A percentile compares a stretch with the other conserved stretches of the same genome.
Conservation (phyloP, 495 filamentous ascomycete genomes). For the Aspergillus ostianus region DNA sequence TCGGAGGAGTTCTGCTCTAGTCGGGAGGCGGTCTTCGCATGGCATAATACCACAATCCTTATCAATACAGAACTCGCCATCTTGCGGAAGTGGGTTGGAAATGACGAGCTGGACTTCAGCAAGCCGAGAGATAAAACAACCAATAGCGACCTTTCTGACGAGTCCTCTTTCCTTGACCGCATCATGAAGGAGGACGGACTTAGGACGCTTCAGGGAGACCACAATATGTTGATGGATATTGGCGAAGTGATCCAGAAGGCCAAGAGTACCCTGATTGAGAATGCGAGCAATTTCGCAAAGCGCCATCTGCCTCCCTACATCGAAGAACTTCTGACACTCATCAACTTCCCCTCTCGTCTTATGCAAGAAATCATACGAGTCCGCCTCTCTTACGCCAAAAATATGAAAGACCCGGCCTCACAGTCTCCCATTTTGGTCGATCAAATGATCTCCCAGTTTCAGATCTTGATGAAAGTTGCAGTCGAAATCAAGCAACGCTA, state of each 20-base stretch:
- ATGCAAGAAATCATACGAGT: constrained; percentile 96
- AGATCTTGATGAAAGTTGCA: constrained; percentile 85
- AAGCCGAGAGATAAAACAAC: constrained; percentile 48
- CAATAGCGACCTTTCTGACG: constrained; percentile 71
- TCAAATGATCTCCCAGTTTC: constrained; percentile 96
- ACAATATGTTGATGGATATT: constrained; percentile 82
- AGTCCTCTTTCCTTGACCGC: constrained; percentile 91
- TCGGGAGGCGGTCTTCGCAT: constrained; percentile 84
- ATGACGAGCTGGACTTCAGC: constrained; percentile 88
- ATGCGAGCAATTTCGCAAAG: constrained; percentile 79
- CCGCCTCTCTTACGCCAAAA: constrained; percentile 85
- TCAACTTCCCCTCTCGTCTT: constrained; percentile 93
- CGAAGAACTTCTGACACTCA: constrained; percentile 89
- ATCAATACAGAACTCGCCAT: constrained; percentile 93
- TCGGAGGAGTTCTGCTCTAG: constrained; percentile 74
- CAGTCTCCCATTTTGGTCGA: constrained; percentile 89
- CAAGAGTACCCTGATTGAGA: constrained; percentile 85
- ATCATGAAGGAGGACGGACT: constrained; percentile 97
- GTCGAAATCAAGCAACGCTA: constrained; percentile 91
- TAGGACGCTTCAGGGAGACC: constrained; percentile 78
- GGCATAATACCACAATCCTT: constrained; percentile 97
- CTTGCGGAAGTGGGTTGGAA: constrained; percentile 93
- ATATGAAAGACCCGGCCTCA: constrained; percentile 87
- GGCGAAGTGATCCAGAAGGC: constrained; percentile 86
- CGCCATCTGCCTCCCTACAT: constrained; percentile 96